These are phyloP conservation scores for Geranium rotundifolium DNA, from an alignment of 345 rosid species.

Conservation along the genomic window DNA sequence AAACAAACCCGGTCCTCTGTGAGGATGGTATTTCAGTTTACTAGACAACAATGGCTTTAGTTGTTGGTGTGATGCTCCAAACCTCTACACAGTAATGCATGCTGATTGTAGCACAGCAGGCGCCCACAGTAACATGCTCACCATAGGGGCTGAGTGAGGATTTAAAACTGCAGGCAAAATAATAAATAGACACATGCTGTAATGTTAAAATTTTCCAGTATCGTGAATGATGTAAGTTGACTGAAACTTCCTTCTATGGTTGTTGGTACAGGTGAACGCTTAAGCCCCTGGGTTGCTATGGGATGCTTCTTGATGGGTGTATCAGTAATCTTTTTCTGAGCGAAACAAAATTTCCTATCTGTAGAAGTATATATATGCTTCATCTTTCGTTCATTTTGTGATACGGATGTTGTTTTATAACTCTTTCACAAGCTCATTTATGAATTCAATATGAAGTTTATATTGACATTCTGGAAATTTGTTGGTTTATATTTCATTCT, in stretches of 20 bases:
- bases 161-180: no score
- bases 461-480: constrained; percentile 5
- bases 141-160: no score
- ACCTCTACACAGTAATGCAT: no score
- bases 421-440: constrained; percentile 3
- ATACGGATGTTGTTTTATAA: constrained; percentile 7
- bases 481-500: neutral
- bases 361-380: constrained; percentile 10
- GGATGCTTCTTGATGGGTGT: constrained; percentile 93
- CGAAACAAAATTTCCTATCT: constrained; percentile 6
- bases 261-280: constrained; percentile 66
- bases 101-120: no score
- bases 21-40: neutral
- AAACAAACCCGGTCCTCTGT: neutral
- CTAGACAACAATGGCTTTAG: neutral
- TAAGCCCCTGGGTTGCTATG: constrained; percentile 87
- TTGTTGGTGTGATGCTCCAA: neutral
- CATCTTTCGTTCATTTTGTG: constrained; percentile 11
- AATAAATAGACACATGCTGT: neutral
- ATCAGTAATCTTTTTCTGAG: constrained; percentile 73
- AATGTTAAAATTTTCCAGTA: neutral
- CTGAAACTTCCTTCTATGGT: constrained; percentile 6
- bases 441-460: constrained; percentile 6
- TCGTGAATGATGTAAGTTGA: constrained; percentile 2
- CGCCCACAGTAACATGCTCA: no score